Conservation (phyloP, 306 rosid genomes). For the Pueraria montana region DNA sequence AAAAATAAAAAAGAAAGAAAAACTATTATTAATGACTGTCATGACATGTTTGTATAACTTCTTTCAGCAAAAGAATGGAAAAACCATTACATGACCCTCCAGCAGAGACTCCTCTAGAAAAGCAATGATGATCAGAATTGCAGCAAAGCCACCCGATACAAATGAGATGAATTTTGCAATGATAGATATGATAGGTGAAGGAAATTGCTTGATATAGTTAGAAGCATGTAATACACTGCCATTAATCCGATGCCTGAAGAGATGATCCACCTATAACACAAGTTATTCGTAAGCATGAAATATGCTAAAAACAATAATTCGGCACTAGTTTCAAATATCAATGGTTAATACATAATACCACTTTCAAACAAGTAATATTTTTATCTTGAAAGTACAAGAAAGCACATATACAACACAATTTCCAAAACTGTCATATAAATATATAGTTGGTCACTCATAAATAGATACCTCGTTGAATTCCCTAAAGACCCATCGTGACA, state of each 20-base stretch:
- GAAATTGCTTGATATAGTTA: conserved; percentile 87
- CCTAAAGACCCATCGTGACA: conserved; percentile 94
- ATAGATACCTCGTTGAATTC: conserved; percentile 94
- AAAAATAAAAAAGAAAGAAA: neutral
- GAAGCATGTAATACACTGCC: conserved; percentile 87
- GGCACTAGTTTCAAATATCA: conserved; percentile 1
- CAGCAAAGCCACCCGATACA: conserved; percentile 96
- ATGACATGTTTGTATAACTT: conserved; percentile 29
- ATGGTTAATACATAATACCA: neutral
- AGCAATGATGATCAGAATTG: conserved; percentile 86
- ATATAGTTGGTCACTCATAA: neutral
- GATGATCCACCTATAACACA: conserved; percentile 84
- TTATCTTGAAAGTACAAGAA: neutral
- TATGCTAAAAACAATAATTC: conserved; percentile 16
- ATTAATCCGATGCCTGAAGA: conserved; percentile 91
- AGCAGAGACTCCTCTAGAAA: conserved; percentile 93
- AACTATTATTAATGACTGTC: neutral
- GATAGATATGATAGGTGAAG: conserved; percentile 87
- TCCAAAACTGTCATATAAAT: conserved; percentile 13
- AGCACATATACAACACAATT: conserved; percentile 19
- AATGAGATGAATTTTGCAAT: conserved; percentile 91
- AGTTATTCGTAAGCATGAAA: conserved; percentile 25
- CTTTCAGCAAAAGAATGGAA: conserved; percentile 11
- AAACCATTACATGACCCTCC: conserved; percentile 90
- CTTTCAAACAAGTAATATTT: conserved; percentile 1